phyloP scores from a whole-genome alignment of 108 stramenopile species.

The Bacterosira constricta region DNA sequence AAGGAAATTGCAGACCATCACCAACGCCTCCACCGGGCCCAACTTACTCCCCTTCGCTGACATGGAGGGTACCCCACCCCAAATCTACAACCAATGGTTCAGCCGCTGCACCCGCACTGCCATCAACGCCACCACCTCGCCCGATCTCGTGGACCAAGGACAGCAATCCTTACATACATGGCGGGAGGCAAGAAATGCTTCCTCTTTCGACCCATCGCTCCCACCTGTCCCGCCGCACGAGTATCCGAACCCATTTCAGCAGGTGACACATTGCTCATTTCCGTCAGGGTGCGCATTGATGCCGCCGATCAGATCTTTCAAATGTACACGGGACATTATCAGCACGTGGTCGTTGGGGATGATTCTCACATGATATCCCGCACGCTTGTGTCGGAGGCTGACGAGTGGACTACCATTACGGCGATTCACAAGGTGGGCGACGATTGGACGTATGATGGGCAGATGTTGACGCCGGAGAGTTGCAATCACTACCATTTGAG shows the following conservation, averaged over 20 bases:
- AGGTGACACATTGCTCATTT: constrained; percentile 23
- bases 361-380: constrained; percentile 22
- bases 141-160: constrained; percentile 1
- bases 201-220: constrained; percentile 19
- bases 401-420: constrained; percentile 23
- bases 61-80: background rate
- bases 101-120: background rate
- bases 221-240: background rate
- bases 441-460: constrained; percentile 30
- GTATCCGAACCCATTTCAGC: background rate
- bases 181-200: constrained; percentile 18
- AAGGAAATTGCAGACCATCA: background rate
- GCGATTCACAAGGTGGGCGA: constrained; percentile 21
- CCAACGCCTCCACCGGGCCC: background rate
- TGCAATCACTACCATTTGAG: constrained; percentile 42
- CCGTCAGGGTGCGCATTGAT: constrained; percentile 9
- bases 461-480: constrained; percentile 8
- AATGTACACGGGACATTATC: constrained; percentile 28
- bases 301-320: constrained; percentile 16
- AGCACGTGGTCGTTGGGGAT: constrained; percentile 14
- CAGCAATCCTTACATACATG: background rate
- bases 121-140: background rate
- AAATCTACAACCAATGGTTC: background rate
- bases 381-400: constrained; percentile 1
- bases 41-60: constrained; percentile 1